Base-by-base conservation (phyloP, 2,329 filamentous ascomycete genomes). In the Aquanectria penicillioides region DNA sequence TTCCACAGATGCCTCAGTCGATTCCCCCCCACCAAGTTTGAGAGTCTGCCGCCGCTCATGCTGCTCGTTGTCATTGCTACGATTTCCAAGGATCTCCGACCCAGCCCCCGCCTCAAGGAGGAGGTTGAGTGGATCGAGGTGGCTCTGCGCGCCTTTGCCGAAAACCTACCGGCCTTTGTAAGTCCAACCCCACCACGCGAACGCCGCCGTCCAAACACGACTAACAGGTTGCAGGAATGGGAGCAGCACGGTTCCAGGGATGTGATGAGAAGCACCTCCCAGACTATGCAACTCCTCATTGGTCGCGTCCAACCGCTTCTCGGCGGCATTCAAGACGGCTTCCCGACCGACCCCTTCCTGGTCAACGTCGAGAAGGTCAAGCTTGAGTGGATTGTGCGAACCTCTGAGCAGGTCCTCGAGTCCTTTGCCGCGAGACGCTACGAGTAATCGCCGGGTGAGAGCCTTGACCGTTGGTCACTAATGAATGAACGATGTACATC, bases 21-120 rank as follows among this genome's bases (percentile, higher is more conserved):
- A 5, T 77, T 76, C 52, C 72, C 74, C 4, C 72, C 77, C 1
- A 62, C 64, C 63, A 78, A 78, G 61, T 79, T 90, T 57, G 81
- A 81, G 55, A 81, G 81, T 26, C 73, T 90, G 47, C 86, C 85
- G 43, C 84, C 86, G 15, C 78, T 90, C 17, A 80, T 90, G 48
- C 78, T 88, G 17, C 79, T 90, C 41, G 89, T 88, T 1, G 83
- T 89, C 33, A 86, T 86, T 51, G 86, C 87, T 20, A 88, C 86
- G 7, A 81, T 90, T 52, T 85, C 85, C 29, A 81, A 86, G 67
- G 80, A 87, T 37, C 75, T 90, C 40, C 80, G 81, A 56, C 77
- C 80, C 5, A 83, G 82, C 34, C 76, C 79, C 10, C 76, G 81
- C 40, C 74, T 89, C 48, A 78, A 81, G 44, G 80, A 86, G 68